Conservation (phyloP, 176 grass and related monocot species). For the Phyllostachys edulis region DNA sequence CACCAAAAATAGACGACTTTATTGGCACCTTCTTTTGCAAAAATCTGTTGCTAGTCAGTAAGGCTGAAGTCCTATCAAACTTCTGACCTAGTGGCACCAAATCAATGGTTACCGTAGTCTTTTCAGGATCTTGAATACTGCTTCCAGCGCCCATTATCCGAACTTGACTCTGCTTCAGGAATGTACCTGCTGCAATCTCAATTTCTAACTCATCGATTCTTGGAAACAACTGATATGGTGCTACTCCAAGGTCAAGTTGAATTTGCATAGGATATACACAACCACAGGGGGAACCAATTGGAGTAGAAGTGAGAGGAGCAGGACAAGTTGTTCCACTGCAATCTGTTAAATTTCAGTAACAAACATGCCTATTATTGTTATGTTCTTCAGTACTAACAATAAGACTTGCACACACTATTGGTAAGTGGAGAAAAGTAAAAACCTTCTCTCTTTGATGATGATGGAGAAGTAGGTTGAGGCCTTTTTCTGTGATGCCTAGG, state of each 20-base stretch:
- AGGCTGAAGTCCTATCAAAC: slow-evolving; percentile 73
- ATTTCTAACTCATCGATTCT: slow-evolving; percentile 72
- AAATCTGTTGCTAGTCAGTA: slow-evolving; percentile 75
- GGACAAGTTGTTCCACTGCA: slow-evolving; percentile 56
- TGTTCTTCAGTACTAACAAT: not conserved
- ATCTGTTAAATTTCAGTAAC: slow-evolving; percentile 45
- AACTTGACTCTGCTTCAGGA: slow-evolving; percentile 79
- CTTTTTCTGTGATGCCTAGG: slow-evolving; percentile 53
- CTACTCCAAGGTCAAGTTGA: slow-evolving; percentile 60
- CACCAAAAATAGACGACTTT: slow-evolving; percentile 67
- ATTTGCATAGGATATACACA: slow-evolving; percentile 85
- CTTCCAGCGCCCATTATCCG: slow-evolving; percentile 75
- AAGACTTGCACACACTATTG: slow-evolving; percentile 2
- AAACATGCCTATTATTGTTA: not conserved
- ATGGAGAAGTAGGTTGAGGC: slow-evolving; percentile 35
- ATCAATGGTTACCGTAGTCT: slow-evolving; percentile 67
- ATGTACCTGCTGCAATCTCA: slow-evolving; percentile 65
- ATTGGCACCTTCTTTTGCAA: slow-evolving; percentile 65
- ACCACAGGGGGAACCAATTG: slow-evolving; percentile 85
- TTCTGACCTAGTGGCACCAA: slow-evolving; percentile 77
- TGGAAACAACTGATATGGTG: slow-evolving; percentile 69
- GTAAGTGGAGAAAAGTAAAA: slow-evolving; percentile 21
- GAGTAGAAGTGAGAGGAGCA: slow-evolving; percentile 71
- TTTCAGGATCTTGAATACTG: slow-evolving; percentile 59
- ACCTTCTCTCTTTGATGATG: slow-evolving; percentile 57